Evolutionary conservation across 1,284 basidiomycete species (phyloP).

Genomic region (Cystobasidiaceae sp.): DNA sequence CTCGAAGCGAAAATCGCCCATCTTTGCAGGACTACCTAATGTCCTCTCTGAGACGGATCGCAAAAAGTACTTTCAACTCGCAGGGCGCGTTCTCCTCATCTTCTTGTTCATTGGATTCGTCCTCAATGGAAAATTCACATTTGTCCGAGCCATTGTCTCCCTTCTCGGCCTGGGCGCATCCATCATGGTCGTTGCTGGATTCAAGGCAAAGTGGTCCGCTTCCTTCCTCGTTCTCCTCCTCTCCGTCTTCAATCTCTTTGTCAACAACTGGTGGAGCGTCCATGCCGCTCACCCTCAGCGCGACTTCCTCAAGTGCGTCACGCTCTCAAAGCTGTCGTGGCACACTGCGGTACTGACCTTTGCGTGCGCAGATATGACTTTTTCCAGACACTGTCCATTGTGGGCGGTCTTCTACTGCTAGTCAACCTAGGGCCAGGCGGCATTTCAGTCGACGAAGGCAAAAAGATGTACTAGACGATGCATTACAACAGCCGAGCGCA

Average conservation of each 20-base stretch:
- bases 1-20: conserved; percentile 67
- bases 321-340: no score
- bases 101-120: conserved; percentile 99
- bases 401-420: conserved; percentile 91
- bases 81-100: conserved; percentile 93
- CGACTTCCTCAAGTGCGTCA: conserved; percentile 87
- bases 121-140: conserved; percentile 55
- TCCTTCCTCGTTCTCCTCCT: conserved; percentile 91
- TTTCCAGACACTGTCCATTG: conserved; percentile 80
- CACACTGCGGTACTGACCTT: no score
- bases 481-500: background rate
- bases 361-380: conserved; percentile 64
- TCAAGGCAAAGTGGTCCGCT: conserved; percentile 99
- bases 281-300: conserved; percentile 82
- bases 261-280: conserved; percentile 99
- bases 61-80: conserved; percentile 98
- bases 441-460: conserved; percentile 97
- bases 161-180: conserved; percentile 60
- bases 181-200: conserved; percentile 94
- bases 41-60: conserved; percentile 85
- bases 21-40: conserved; percentile 86
- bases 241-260: conserved; percentile 92
- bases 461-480: conserved; percentile 59
- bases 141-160: conserved; percentile 51
- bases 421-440: conserved; percentile 98